Evolutionary conservation across 192 early-diverging fungal genomes (phyloP).

Genomic region (Backusella luteola): DNA sequence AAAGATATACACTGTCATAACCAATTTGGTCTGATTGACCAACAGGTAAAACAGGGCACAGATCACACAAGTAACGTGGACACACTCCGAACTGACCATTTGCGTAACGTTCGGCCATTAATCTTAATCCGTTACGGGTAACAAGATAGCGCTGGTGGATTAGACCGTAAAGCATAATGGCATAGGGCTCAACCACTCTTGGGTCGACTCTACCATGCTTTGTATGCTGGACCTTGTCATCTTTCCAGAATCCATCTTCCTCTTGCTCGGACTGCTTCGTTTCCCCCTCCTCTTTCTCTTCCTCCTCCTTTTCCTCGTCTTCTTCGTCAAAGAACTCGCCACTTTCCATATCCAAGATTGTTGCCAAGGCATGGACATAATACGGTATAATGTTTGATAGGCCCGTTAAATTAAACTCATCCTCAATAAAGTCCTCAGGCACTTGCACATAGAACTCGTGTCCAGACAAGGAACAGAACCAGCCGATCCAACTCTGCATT

Average conservation of each 20-base stretch:
- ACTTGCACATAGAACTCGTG: slow-evolving; percentile 80
- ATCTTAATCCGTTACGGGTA: slow-evolving; percentile 79
- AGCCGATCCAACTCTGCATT: slow-evolving; percentile 59
- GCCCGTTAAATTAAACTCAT: slow-evolving; percentile 98
- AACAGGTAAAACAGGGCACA: slow-evolving; percentile 62
- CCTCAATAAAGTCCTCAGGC: slow-evolving; percentile 82
- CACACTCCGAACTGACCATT: slow-evolving; percentile 73
- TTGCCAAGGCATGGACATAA: slow-evolving; percentile 89
- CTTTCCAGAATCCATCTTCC: slow-evolving; percentile 30
- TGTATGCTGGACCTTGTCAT: slow-evolving; percentile 2
- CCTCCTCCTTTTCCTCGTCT: background rate
- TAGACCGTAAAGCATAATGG: slow-evolving; percentile 88
- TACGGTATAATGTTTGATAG: slow-evolving; percentile 75
- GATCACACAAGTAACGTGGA: slow-evolving; percentile 68
- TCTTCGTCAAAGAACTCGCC: slow-evolving; percentile 22
- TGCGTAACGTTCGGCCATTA: slow-evolving; percentile 81
- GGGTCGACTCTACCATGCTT: slow-evolving; percentile 4
- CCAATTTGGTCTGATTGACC: slow-evolving; percentile 67
- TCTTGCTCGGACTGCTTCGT: slow-evolving; percentile 4
- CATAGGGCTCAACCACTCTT: slow-evolving; percentile 67
- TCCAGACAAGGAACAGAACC: slow-evolving; percentile 71
- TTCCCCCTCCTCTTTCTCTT: background rate
- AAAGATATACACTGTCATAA: slow-evolving; percentile 71
- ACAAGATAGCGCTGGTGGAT: slow-evolving; percentile 93
- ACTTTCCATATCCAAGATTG: slow-evolving; percentile 83